phyloP scores from a whole-genome alignment of 2,329 filamentous ascomycete genomes.

The Exophiala xenobiotica region DNA sequence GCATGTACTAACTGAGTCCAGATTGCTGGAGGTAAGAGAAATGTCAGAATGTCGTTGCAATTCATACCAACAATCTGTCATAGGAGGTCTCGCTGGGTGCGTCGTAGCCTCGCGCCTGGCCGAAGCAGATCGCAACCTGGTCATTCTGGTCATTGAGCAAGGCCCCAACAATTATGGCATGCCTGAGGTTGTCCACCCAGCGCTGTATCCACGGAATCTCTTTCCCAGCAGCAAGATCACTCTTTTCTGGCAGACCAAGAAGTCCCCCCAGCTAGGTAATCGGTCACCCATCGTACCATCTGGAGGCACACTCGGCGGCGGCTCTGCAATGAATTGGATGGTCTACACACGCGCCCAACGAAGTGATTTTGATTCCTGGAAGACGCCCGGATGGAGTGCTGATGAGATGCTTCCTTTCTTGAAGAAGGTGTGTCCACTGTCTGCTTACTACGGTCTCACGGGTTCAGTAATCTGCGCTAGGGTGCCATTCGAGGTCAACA shows the following conservation, averaged over 20 bases:
- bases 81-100: slow-evolving; percentile 51
- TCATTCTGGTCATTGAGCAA: slow-evolving; percentile 55
- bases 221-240: slow-evolving; percentile 51
- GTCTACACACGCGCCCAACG: slow-evolving; percentile 45
- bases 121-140: slow-evolving; percentile 50
- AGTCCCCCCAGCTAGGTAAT: slow-evolving; percentile 37
- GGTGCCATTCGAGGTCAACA: too few species aligned
- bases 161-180: slow-evolving; percentile 55
- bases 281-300: slow-evolving; percentile 40
- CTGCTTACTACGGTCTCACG: too few species aligned
- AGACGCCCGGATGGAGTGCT: slow-evolving; percentile 52
- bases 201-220: slow-evolving; percentile 50
- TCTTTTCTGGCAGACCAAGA: slow-evolving; percentile 53
- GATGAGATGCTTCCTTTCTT: slow-evolving; percentile 54
- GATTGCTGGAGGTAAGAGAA: too few species aligned
- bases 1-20: too few species aligned
- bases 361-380: slow-evolving; percentile 50
- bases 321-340: slow-evolving; percentile 61
- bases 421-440: slow-evolving; percentile 53
- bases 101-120: slow-evolving; percentile 53
- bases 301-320: slow-evolving; percentile 60
- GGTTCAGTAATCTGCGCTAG: neutral
- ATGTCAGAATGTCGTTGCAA: too few species aligned
- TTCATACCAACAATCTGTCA: neutral
- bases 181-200: slow-evolving; percentile 53